Conservation (phyloP, 345 rosid species). For the Conringia planisiliqua region DNA sequence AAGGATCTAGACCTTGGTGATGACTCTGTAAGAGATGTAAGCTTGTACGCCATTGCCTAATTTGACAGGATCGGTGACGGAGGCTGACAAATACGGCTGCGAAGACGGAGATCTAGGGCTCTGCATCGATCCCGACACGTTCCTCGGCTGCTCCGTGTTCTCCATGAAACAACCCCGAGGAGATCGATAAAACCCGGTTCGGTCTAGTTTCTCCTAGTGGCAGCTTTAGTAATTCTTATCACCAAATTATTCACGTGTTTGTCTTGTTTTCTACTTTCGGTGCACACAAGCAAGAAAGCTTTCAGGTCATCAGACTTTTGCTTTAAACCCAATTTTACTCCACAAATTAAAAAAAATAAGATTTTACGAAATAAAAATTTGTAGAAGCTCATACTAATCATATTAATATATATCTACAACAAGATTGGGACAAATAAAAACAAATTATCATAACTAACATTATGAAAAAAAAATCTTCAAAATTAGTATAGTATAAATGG, state of each 20-base stretch:
- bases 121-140: constrained; percentile 54
- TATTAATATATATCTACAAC: no score
- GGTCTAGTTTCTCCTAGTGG: constrained; percentile 10
- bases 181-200: constrained; percentile 5
- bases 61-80: constrained; percentile 95
- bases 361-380: no score
- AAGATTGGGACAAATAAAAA: no score
- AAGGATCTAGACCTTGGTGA: constrained; percentile 68
- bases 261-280: constrained; percentile 4
- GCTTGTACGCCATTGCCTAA: constrained; percentile 97
- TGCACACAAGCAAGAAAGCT: not conserved
- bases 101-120: constrained; percentile 93
- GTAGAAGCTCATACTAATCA: no score
- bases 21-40: constrained; percentile 88
- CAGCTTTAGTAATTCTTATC: constrained; percentile 7
- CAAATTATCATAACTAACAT: no score
- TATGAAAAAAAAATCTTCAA: not conserved
- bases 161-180: constrained; percentile 1
- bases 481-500: not conserved
- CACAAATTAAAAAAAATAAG: not conserved
- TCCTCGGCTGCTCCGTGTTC: constrained; percentile 62
- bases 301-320: not conserved
- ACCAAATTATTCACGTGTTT: constrained; percentile 12
- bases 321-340: constrained; percentile 8
- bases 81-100: constrained; percentile 62